Evolutionary conservation across 192 early-diverging fungal species (phyloP), one percentile per base, ranked within the genome.

Genomic region (Entomortierella chlamydospora): DNA sequence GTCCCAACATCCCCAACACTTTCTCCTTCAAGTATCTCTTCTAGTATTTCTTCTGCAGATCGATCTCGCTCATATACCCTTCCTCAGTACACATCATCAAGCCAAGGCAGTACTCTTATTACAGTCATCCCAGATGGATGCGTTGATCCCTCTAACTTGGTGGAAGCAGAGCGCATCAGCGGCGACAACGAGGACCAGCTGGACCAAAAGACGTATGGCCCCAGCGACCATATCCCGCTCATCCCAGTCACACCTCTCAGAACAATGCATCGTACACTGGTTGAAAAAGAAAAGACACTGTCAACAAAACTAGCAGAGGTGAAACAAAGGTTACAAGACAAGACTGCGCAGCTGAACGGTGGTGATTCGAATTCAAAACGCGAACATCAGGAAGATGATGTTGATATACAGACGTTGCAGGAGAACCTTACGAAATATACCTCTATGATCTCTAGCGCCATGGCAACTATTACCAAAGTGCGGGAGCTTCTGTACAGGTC

Each of bases 181-280:
- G 86, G 83, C 41, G 81, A 81, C 39, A 68, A 84, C 37, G 81
- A 73, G 52, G 64, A 63, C 9, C 77, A 76, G 53, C 20, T 79
- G 11, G 76, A 70, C 30, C 83, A 82, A 64, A 78, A 82, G 31
- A 64, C 74, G 0, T 81, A 71, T 56, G 72, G 71, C 4, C 67
- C 66, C 47, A 72, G 72, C 1, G 84, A 89, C 57, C 84, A 86
- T 54, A 81, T 90, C 26, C 88, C 88, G 0, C 79, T 82, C 52
- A 90, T 90, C 49, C 88, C 88, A n/a, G 81, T 82, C 2, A 85
- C 87, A 13, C 88, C 88, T 37, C 65, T 90, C 1, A 52, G 87
- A 30, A 82, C 82, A 4, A 83, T 72, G 8, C 84, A 90, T 72
- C 78, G 84, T 17, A 73, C 67, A 50, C 65, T 90, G 20, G 83